A percentile compares a stretch with the other conserved stretches of the same genome.
Evolutionary conservation across 2,329 filamentous ascomycete genomes (phyloP).

Genomic region (Eurotiales sp.): DNA sequence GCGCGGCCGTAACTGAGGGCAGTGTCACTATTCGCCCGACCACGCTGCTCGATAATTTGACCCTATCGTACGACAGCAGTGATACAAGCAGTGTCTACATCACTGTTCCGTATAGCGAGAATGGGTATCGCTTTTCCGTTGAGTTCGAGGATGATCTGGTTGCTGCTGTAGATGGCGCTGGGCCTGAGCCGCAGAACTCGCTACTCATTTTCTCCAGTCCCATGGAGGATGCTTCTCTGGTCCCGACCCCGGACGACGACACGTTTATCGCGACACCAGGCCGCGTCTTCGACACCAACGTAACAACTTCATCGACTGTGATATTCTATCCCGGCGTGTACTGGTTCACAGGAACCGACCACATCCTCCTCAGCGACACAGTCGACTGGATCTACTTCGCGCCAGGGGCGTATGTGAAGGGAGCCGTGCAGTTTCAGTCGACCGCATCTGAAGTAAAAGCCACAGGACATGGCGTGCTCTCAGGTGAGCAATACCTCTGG

Average conservation of each 20-base stretch:
- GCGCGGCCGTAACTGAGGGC: constrained; percentile 17
- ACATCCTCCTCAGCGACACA: constrained; percentile 20
- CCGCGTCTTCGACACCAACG: constrained; percentile 20
- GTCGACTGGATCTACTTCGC: constrained; percentile 27
- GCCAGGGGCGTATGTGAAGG: constrained; percentile 37
- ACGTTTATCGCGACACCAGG: constrained; percentile 20
- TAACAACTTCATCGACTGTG: constrained; percentile 17
- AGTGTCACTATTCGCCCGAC: constrained; percentile 19
- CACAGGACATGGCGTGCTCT: constrained; percentile 35
- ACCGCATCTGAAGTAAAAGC: constrained; percentile 24
- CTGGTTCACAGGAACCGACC: constrained; percentile 15
- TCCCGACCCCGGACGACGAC: neutral
- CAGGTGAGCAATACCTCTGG: constrained; percentile 38
- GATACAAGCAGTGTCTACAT: neutral
- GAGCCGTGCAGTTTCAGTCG: constrained; percentile 31
- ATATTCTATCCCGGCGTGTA: constrained; percentile 24
- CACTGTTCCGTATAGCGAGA: neutral
- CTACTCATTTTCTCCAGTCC: constrained; percentile 7
- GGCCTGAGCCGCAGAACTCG: neutral
- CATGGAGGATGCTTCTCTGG: neutral
- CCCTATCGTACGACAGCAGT: neutral
- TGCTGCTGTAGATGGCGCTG: neutral
- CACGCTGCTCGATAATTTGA: neutral
- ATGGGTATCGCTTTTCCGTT: constrained; percentile 5
- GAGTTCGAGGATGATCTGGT: constrained; percentile 6